phyloP scores from a whole-genome alignment of 495 filamentous ascomycete species.

The Neurospora sp. region DNA sequence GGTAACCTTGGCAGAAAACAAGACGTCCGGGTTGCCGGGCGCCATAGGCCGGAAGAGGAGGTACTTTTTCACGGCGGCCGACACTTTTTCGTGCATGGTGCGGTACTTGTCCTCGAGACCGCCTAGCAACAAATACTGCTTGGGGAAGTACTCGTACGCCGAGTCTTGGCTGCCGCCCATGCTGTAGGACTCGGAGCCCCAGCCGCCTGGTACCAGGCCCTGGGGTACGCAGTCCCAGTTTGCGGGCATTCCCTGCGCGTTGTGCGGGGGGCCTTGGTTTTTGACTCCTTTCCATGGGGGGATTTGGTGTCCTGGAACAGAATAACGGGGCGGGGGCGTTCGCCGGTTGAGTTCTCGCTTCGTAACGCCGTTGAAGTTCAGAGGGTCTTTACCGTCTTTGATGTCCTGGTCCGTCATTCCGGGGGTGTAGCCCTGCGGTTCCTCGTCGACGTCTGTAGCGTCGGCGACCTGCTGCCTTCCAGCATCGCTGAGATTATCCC shows the following conservation, averaged over 20 bases:
- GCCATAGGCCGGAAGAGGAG: conserved; percentile 84
- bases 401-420: not conserved
- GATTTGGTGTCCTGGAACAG: not conserved
- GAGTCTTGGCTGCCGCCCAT: conserved; percentile 85
- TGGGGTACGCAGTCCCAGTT: conserved; percentile 46
- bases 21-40: conserved; percentile 59
- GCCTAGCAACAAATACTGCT: conserved; percentile 69
- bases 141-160: conserved; percentile 91
- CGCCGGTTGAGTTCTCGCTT: not conserved
- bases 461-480: conserved; percentile 15
- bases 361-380: not conserved
- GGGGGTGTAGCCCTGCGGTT: conserved; percentile 5
- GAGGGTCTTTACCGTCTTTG: not conserved
- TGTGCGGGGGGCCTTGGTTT: not conserved
- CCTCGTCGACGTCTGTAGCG: not conserved
- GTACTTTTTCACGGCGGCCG: conserved; percentile 59
- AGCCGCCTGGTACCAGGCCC: conserved; percentile 32
- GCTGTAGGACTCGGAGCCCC: conserved; percentile 29
- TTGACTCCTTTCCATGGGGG: not conserved
- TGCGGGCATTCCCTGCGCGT: conserved; percentile 11
- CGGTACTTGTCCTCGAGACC: conserved; percentile 73
- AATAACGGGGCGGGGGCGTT: not conserved
- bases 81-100: conserved; percentile 65
- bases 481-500: conserved; percentile 8
- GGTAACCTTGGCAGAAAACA: conserved; percentile 53